Evolutionary conservation across 345 rosid genomes (phyloP), one percentile per base, ranked within the genome.

Genomic region (Aethionema arabicum): DNA sequence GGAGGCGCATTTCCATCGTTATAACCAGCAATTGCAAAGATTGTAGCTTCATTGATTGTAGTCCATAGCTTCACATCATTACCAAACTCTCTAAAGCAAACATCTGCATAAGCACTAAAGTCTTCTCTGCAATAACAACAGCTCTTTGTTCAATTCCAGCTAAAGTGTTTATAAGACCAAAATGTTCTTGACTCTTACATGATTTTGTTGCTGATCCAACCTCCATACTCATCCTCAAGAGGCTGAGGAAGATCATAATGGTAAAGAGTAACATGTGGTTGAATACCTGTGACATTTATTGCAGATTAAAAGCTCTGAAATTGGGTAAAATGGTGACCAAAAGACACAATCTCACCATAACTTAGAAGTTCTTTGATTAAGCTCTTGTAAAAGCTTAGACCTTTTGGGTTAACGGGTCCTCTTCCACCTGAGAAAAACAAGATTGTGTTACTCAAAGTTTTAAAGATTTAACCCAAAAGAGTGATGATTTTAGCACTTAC

Each of bases 201-300:
- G 44, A 86, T 69, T 48, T 40, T 89, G 61, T 55, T 69, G 67
- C 70, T 77, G 65, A 81, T 4, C 90, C 90, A 86, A 74, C 87
- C 88, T 59, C 85, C 87, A 50, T 85, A 87, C 66, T 90, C 92
- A 37, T 83, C 88, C 76, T 90, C 95, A 14, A 89, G 84, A 11
- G 56, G 65, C 53, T 81, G 96, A 12, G 91, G 96, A 54, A 71
- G 81, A 76, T 89, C 90, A 43, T 52, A 77, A 57, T 89, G 66
- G 65, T 59, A 57, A 32, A 89, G 63, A 27, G 87, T 78, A 65
- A 77, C 86, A 40, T 84, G 87, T 44, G 86, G 80, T 55, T 83
- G 72, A 15, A 89, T 84, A 53, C 96, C 86, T 84, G 75, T 56
- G 11, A 16, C 1, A 16, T 13, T 36, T 45, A 48, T 42, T 5